Evolutionary conservation across 305 asterid genomes (phyloP).

Genomic region (Rubia occidens): DNA sequence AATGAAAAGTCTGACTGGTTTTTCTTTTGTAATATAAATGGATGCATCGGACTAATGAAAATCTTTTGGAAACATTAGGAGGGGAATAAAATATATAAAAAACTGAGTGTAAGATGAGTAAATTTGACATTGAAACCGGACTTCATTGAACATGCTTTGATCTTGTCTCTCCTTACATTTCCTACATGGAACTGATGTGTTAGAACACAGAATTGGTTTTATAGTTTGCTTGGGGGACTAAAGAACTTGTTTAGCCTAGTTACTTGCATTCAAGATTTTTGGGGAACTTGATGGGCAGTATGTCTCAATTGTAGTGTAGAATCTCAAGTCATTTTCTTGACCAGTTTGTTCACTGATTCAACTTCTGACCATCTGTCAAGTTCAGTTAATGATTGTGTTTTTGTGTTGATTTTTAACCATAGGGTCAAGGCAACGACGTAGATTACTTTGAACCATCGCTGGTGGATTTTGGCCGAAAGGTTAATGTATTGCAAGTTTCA

Average conservation of each 20-base stretch:
- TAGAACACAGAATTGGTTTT: neutral
- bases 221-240: neutral
- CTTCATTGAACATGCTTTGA: neutral
- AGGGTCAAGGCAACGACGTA: conserved; percentile 78
- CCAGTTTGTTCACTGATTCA: neutral
- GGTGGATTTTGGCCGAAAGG: conserved; percentile 37
- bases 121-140: neutral
- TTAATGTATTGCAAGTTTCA: conserved; percentile 60
- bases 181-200: neutral
- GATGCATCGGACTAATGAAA: neutral
- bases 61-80: neutral
- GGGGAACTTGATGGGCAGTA: conserved; percentile 5
- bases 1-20: neutral
- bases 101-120: neutral
- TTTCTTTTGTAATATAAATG: neutral
- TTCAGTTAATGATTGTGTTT: neutral
- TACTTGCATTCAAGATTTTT: neutral
- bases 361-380: conserved; percentile 1
- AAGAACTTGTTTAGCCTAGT: neutral
- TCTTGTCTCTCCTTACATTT: neutral
- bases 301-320: neutral
- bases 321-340: neutral
- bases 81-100: neutral
- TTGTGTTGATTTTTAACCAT: neutral
- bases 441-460: conserved; percentile 53